Percentiles rank a stretch among this genome's conserved stretches.
Evolutionary conservation across 1,284 basidiomycete genomes (phyloP).

Genomic region (Xerocomus amazonicus): DNA sequence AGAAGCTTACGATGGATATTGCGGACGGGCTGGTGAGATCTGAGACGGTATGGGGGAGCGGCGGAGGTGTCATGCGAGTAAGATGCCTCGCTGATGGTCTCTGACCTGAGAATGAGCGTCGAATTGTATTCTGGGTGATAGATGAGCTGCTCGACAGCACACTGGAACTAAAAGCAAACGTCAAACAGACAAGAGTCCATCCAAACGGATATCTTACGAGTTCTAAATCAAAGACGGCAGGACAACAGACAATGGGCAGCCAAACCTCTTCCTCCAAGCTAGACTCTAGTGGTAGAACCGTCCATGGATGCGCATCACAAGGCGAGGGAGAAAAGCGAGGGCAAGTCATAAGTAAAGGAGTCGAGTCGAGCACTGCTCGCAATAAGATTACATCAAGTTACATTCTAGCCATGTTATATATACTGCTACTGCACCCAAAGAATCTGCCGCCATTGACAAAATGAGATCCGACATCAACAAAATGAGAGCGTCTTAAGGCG

Average conservation of each 20-base stretch:
- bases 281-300: constrained; percentile 8
- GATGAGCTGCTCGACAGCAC: constrained; percentile 60
- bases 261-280: constrained; percentile 15
- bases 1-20: constrained; percentile 62
- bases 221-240: constrained; percentile 41
- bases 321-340: constrained; percentile 27
- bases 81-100: constrained; percentile 50
- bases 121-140: constrained; percentile 83
- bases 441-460: constrained; percentile 2
- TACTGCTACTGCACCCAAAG: not conserved
- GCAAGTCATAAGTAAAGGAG: constrained; percentile 7
- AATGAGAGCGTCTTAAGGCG: constrained; percentile 23
- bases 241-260: constrained; percentile 41
- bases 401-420: constrained; percentile 4
- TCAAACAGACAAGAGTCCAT: not conserved
- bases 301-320: constrained; percentile 12
- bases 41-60: constrained; percentile 32
- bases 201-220: constrained; percentile 31
- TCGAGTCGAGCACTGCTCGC: constrained; percentile 17
- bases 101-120: constrained; percentile 75
- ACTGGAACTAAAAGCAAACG: constrained; percentile 55
- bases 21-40: constrained; percentile 39
- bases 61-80: constrained; percentile 18
- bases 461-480: constrained; percentile 24
- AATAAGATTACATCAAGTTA: constrained; percentile 7